These are phyloP conservation scores for Adansonia rubrostipa DNA, from an alignment of 441 rosid genomes.

Conservation along the genomic window DNA sequence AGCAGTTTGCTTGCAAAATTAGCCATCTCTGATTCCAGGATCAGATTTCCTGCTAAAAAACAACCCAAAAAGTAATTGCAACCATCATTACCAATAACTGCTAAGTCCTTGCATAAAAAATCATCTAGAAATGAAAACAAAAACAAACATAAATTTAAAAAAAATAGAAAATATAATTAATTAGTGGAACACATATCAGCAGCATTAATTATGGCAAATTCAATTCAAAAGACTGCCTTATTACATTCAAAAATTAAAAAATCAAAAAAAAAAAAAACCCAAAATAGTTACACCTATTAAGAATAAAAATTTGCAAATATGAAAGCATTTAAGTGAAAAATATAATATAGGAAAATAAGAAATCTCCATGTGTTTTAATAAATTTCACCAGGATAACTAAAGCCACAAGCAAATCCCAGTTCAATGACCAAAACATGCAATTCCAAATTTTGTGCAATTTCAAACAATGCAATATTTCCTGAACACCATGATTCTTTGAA, in stretches of 20 bases:
- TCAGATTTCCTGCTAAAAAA: constrained; percentile 63
- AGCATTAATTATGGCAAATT: background rate
- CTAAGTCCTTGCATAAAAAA: background rate
- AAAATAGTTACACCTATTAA: background rate
- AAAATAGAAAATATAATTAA: background rate
- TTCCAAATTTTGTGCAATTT: background rate
- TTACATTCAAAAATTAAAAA: background rate
- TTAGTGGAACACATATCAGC: background rate
- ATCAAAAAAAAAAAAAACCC: background rate
- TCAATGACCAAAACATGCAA: background rate
- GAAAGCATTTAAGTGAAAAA: background rate
- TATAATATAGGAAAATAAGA: background rate
- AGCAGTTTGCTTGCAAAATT: constrained; percentile 81
- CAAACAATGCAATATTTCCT: background rate
- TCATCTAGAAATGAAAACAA: constrained; percentile 44
- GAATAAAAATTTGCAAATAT: background rate
- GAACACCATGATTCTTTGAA: constrained; percentile 1
- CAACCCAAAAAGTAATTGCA: background rate
- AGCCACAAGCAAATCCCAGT: background rate
- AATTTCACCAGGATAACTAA: constrained; percentile 3
- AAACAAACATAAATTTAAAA: background rate
- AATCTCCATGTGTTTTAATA: background rate
- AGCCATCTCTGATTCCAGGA: constrained; percentile 56
- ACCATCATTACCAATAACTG: background rate
- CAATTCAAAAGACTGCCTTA: background rate